Base-by-base conservation (phyloP, 2,329 filamentous ascomycete genomes). In the Geosmithia morbida region DNA sequence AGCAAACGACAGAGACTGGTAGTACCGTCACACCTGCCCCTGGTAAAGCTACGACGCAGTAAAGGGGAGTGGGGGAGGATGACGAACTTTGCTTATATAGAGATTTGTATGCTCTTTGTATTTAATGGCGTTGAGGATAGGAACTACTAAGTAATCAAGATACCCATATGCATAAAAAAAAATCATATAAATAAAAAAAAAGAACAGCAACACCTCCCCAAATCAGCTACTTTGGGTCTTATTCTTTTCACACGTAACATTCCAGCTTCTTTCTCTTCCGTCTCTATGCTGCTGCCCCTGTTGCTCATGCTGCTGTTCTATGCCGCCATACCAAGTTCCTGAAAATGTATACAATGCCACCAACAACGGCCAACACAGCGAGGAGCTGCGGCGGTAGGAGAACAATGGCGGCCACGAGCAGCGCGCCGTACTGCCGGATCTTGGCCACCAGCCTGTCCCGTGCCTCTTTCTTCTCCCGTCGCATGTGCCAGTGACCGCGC, bases 371-470 rank as follows among this genome's bases (percentile, higher is more conserved):
- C 49, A 66, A 60, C 48, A 68, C 47, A 20, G 57, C 55, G 46
- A 69, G 59, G 48, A 72, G 57, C 53, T 61, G 61, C 45, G 59
- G 59, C 48, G 72, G 71, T 42, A 75, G 65, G 52, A 75, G 62
- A 50, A 74, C 69, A 46, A 67, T 54, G 16, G 67, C 66, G 13
- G 66, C 70, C 47, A 71, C 54, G 26, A 68, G 49, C 44, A 61
- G 57, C 52, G 67, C 60, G 52, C 71, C 66, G 50, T 65, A 61
- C 48, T 59, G 62, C 47, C 69, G 70, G 50, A 72, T 54, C 46
- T 55, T 59, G 41, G 66, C 65, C 30, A 74, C 61, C 52, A 64
- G 57, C 51, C 55, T 57, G 43, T 68, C 61, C 45, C 60, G 61
- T 41, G 59, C 58, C 45, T 63, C 60, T 30, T 57, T 60, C 50